Evolutionary conservation across 306 rosid species (phyloP).

Genomic region (Chamaecrista fasciculata): DNA sequence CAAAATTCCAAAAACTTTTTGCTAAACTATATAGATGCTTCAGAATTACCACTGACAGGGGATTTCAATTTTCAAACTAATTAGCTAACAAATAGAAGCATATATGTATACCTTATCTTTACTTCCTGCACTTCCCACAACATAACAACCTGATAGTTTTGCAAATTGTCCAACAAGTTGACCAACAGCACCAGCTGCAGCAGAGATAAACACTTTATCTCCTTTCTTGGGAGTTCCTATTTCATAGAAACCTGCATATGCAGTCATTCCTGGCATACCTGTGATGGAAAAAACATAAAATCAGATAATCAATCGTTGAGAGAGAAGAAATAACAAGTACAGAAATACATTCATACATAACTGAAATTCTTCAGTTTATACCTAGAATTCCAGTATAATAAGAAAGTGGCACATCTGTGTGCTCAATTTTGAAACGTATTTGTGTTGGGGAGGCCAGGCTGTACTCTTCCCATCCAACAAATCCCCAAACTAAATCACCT

Average conservation of each 20-base stretch:
- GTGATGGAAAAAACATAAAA: not conserved
- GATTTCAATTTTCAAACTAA: no score
- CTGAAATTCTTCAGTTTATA: not conserved
- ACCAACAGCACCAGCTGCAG: conserved; percentile 8
- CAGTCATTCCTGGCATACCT: conserved; percentile 38
- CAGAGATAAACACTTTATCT: not conserved
- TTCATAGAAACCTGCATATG: conserved; percentile 12
- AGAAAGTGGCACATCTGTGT: not conserved
- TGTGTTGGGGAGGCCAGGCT: not conserved
- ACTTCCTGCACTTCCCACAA: conserved; percentile 38
- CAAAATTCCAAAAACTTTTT: not conserved
- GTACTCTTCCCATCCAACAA: not conserved
- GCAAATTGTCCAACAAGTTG: conserved; percentile 12
- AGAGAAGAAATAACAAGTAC: not conserved
- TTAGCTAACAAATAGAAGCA: not conserved
- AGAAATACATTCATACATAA: no score
- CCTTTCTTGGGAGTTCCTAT: conserved; percentile 8
- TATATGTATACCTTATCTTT: conserved; percentile 36
- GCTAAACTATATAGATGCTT: not conserved
- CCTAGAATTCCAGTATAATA: not conserved
- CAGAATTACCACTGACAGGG: not conserved
- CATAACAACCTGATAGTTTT: conserved; percentile 25
- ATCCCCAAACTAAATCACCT: not conserved
- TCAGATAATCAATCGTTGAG: not conserved
- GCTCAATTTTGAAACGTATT: not conserved